A percentile compares a stretch with the other conserved stretches of the same genome.
These are phyloP conservation scores for Raphidocelis subcapitata DNA, from an alignment of 139 green algal species.

Conservation along the genomic window DNA sequence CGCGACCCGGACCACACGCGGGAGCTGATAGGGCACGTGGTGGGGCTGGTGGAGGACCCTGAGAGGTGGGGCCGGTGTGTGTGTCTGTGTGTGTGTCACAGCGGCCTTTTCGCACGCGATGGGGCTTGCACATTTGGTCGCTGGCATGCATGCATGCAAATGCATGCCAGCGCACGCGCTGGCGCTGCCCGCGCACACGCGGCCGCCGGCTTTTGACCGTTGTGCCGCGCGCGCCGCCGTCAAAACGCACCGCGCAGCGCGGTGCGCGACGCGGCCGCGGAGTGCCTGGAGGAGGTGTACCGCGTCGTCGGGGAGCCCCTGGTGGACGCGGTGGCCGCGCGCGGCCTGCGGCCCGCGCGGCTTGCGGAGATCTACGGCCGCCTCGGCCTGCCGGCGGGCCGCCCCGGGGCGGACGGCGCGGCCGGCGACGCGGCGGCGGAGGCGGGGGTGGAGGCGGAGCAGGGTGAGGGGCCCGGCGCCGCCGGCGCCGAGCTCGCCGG, in stretches of 20 bases:
- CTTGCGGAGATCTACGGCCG: slow-evolving; percentile 33
- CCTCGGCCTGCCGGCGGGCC: slow-evolving; percentile 4
- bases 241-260: slow-evolving; percentile 32
- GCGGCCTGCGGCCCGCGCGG: slow-evolving; percentile 34
- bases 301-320: slow-evolving; percentile 33
- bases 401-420: not conserved
- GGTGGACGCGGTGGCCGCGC: slow-evolving; percentile 31
- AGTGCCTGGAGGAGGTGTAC: slow-evolving; percentile 52
- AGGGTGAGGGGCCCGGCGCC: not conserved
- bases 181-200: too few species aligned
- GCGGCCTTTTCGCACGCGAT: too few species aligned
- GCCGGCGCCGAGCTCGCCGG: too few species aligned
- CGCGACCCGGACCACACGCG: not conserved
- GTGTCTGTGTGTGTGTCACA: too few species aligned
- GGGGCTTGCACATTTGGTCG: too few species aligned
- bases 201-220: not conserved
- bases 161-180: too few species aligned
- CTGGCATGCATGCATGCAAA: too few species aligned
- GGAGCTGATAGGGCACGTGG: slow-evolving; percentile 10
- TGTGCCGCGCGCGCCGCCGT: too few species aligned
- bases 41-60: slow-evolving; percentile 18
- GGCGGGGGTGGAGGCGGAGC: not conserved
- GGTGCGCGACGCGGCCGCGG: slow-evolving; percentile 51
- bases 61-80: too few species aligned
- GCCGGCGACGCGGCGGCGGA: not conserved